Conservation (phyloP, 2,329 filamentous ascomycete species). For the Aspergillus tanneri region DNA sequence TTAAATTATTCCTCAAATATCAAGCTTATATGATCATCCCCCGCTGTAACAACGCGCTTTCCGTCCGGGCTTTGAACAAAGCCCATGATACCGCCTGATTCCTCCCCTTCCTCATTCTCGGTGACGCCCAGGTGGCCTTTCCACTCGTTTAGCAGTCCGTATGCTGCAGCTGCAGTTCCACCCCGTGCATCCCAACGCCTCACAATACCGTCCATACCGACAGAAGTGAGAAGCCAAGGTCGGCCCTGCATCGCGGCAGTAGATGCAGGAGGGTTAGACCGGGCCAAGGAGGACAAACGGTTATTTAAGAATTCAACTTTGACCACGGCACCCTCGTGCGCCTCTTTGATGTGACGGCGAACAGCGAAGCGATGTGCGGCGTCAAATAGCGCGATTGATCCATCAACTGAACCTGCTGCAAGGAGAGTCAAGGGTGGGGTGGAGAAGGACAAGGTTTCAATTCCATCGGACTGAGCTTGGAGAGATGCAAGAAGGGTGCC, state of each 20-base stretch:
- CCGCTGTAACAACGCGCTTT: constrained; percentile 77
- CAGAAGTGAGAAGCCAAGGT: constrained; percentile 75
- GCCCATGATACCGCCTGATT: constrained; percentile 78
- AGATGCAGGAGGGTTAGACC: constrained; percentile 25
- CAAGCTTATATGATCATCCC: constrained; percentile 67
- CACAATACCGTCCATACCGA: constrained; percentile 89
- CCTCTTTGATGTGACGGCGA: constrained; percentile 75
- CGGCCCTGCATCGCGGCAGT: constrained; percentile 39
- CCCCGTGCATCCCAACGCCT: constrained; percentile 80
- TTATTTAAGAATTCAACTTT: constrained; percentile 79
- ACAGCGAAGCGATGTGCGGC: constrained; percentile 81
- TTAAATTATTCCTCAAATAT: constrained; percentile 44
- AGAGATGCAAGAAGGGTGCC: constrained; percentile 79
- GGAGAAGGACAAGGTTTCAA: constrained; percentile 72
- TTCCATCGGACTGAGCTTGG: constrained; percentile 72
- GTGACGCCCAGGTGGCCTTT: constrained; percentile 65
- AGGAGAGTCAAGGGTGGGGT: constrained; percentile 61
- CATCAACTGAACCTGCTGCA: constrained; percentile 64
- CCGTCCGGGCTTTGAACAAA: constrained; percentile 81
- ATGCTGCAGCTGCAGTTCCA: constrained; percentile 64
- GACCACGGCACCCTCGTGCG: constrained; percentile 85
- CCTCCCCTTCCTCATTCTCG: constrained; percentile 64
- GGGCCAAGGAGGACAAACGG: constrained; percentile 33
- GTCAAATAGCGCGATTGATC: constrained; percentile 80
- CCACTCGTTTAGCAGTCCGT: constrained; percentile 81